phyloP scores from a whole-genome alignment of 495 filamentous ascomycete genomes.

The Ascodesmis nigricans region DNA sequence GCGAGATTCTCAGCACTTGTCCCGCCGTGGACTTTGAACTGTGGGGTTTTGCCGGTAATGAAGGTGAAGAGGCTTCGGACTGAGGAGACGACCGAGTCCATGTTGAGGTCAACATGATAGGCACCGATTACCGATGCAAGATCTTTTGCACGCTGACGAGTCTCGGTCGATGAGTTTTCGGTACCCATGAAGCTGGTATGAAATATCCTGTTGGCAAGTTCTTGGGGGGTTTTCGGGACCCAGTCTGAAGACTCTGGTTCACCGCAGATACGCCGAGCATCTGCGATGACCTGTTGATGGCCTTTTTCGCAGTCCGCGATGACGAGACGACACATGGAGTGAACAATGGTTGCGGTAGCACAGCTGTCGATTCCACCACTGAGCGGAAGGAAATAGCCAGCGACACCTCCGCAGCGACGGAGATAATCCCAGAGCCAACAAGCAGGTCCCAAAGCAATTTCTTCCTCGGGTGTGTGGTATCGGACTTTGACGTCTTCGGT shows the following conservation, averaged over 20 bases:
- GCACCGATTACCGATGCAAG: constrained; percentile 47
- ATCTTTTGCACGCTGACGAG: constrained; percentile 43
- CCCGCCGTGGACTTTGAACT: constrained; percentile 51
- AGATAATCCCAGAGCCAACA: constrained; percentile 77
- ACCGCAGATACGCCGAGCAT: constrained; percentile 39
- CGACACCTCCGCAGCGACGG: constrained; percentile 33
- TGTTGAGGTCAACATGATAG: constrained; percentile 56
- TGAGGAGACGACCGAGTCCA: constrained; percentile 41
- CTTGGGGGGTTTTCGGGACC: constrained; percentile 37
- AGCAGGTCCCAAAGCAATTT: constrained; percentile 30
- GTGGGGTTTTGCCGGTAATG: constrained; percentile 34
- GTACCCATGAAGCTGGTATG: constrained; percentile 70
- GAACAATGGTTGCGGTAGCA: constrained; percentile 43
- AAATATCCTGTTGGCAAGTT: constrained; percentile 43
- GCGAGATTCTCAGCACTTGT: constrained; percentile 38
- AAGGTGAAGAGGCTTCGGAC: constrained; percentile 32
- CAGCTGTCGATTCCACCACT: constrained; percentile 56
- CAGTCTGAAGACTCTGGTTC: constrained; percentile 30
- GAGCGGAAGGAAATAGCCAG: constrained; percentile 34
- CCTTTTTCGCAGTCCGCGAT: constrained; percentile 39
- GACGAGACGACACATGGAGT: constrained; percentile 58
- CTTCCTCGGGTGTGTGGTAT: constrained; percentile 40
- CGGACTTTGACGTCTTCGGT: constrained; percentile 26
- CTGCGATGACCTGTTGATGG: constrained; percentile 38
- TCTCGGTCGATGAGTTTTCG: constrained; percentile 46